Base-by-base conservation (phyloP, 2,329 filamentous ascomycete genomes). In the Nemania sp. region DNA sequence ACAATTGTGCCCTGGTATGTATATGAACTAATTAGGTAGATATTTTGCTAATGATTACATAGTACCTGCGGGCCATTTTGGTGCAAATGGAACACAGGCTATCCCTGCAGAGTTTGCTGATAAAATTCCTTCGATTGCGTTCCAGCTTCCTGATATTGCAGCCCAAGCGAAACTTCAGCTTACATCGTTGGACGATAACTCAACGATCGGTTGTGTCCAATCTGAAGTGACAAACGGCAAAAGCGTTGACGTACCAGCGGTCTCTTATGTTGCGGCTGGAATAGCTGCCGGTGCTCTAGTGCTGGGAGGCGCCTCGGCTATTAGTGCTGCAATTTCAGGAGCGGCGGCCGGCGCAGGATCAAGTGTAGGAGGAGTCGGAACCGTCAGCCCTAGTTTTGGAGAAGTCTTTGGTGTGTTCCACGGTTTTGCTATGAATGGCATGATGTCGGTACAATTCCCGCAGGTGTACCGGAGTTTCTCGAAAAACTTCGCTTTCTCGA, bases 401-500 rank as follows among this genome's bases (percentile, higher is more conserved):
- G 93, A 98, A 76, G 90, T 97, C 55, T 87, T 97, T 73, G 90
- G 91, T 69, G 97, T 93, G 88, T 97, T 98, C 80, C 94, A 98
- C 81, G 91, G 92, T 57, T 92, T 98, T 85, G 94, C 96, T 29
- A 92, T 96, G 84, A 98, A 96, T 80, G 94, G 96, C 72, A 98
- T 98, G 96, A 86, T 97, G 79, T 97, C 93, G 67, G 94, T 97
- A 74, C 88, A 90, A 74, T 94, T 97, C 73, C 96, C 96, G 3
- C 85, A 89, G 41, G 89, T 98, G 43, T 98, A 98, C 82, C 89
- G 90, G 73, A 95, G 90, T 79, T 99, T 97, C 81, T 84, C 92
- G 70, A 93, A 93, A 82, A 98, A 98, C 82, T 98, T 99, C 79
- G 94, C 86, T 54, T 98, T 98, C 84, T 95, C 93, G 71, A 92